Evolutionary conservation across 2,329 filamentous ascomycete genomes (phyloP).

Genomic region (Calonectria honghensis): DNA sequence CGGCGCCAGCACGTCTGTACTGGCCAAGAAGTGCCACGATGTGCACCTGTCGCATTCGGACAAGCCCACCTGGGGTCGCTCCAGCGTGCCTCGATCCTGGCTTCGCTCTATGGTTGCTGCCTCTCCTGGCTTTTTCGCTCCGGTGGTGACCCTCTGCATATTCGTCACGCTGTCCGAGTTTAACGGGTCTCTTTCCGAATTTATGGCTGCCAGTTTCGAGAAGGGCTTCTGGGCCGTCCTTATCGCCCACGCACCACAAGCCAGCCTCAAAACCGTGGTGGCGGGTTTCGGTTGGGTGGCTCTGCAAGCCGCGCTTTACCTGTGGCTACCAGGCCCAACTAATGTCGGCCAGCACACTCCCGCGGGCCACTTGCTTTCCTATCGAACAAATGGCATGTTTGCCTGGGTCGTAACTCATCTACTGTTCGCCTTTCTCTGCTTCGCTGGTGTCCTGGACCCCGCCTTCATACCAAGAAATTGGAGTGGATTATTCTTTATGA

Average conservation of each 20-base stretch:
- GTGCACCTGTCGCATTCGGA: not conserved
- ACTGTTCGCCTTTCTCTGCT: slow-evolving; percentile 54
- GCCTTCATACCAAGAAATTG: slow-evolving; percentile 65
- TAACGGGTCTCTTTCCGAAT: slow-evolving; percentile 46
- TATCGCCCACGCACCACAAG: slow-evolving; percentile 42
- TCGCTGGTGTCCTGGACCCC: slow-evolving; percentile 59
- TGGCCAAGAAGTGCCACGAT: not conserved
- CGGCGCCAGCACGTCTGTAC: not conserved
- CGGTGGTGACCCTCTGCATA: slow-evolving; percentile 48
- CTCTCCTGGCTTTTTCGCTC: slow-evolving; percentile 51
- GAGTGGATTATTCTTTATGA: slow-evolving; percentile 61
- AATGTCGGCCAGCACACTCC: slow-evolving; percentile 64
- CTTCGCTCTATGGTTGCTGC: slow-evolving; percentile 49
- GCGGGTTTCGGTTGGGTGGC: slow-evolving; percentile 42
- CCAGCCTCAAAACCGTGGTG: slow-evolving; percentile 42
- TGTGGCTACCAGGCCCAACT: slow-evolving; percentile 42
- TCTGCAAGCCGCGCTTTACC: slow-evolving; percentile 41
- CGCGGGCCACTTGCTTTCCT: slow-evolving; percentile 64
- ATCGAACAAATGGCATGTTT: slow-evolving; percentile 64
- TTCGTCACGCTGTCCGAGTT: slow-evolving; percentile 51
- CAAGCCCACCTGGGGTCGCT: slow-evolving; percentile 50
- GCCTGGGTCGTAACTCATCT: slow-evolving; percentile 64
- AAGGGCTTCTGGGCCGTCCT: slow-evolving; percentile 48
- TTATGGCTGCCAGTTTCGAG: slow-evolving; percentile 28
- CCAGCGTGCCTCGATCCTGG: slow-evolving; percentile 51